Evolutionary conservation across 495 filamentous ascomycete species (phyloP), one percentile per base, ranked within the genome.

Genomic region (Xanthoparmelia taractica): DNA sequence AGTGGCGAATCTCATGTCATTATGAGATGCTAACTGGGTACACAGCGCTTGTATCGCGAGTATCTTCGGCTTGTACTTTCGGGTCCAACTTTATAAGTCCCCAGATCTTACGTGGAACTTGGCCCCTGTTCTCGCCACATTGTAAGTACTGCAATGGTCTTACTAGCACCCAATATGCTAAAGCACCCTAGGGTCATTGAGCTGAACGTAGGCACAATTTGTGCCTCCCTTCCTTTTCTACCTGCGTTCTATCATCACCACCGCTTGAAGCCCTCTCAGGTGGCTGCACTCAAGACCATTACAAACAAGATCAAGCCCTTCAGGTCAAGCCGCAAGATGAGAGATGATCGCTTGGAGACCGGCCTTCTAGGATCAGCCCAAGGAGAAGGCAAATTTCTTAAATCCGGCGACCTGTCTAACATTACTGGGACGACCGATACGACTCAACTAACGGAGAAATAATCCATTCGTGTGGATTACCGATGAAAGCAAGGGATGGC

Each of bases 11-110:
- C 10, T 4, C 18, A 40, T 20, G 13, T 60, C n/a, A 20, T 8
- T 1, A 27, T 4, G 2, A 27, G n/a, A 20, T 20, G 29, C 58
- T 60, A 40, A 60, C n/a, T 13, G 10, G n/a, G 20, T 47, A 7
- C 29, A 27, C 37, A 60, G 58, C 18, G 58, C 58, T 27, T 60
- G 58, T 31, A 47, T 60, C 29, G 58, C 58, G 25, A 60, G 58
- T 27, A 60, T 60, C 4, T 29, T 47, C 13, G 37, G 37, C 18
- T 27, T 60, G 20, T 60, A 47, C 41, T 60, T 11, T 40, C 58
- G 58, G 41, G 2, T 60, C 27, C 8, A 41, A 31, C 23, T 25
- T 29, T 45, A 60, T 31, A 38, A 31, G 1, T 31, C n/a, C 41
- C 10, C 37, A 18, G 58, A 60, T 25, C 7, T 27, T 31, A 60